Percentiles rank a stretch among this genome's conserved stretches.
Evolutionary conservation across 2,329 filamentous ascomycete genomes (phyloP).

Genomic region (Chrysosphaeria jannelii): DNA sequence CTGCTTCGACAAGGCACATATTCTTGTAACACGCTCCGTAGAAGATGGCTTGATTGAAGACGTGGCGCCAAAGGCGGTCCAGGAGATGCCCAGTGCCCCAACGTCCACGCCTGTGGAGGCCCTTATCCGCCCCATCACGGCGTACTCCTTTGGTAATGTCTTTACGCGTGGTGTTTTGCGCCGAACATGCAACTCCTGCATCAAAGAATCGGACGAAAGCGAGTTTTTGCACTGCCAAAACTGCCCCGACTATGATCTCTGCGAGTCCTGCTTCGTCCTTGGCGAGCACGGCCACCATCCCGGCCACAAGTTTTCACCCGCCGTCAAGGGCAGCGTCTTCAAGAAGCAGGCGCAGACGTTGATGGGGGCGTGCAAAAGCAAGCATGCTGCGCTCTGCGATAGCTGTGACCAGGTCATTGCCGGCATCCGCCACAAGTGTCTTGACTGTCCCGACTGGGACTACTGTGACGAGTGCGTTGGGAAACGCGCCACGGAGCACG

Average conservation of each 20-base stretch:
- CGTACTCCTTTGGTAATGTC: too few relatives aligned
- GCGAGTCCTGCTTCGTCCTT: slow-evolving; percentile 46
- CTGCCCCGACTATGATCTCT: slow-evolving; percentile 83
- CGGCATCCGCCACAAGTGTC: slow-evolving; percentile 84
- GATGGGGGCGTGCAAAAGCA: slow-evolving; percentile 51
- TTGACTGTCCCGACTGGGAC: slow-evolving; percentile 93
- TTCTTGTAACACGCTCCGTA: slow-evolving; percentile 77
- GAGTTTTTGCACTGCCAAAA: slow-evolving; percentile 60
- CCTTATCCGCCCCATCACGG: not conserved
- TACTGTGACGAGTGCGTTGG: slow-evolving; percentile 55
- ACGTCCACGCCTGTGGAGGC: not conserved
- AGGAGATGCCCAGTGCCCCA: not conserved
- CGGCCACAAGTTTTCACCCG: slow-evolving; percentile 47
- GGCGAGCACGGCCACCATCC: slow-evolving; percentile 77
- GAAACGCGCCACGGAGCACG: slow-evolving; percentile 37
- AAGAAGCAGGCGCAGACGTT: slow-evolving; percentile 30
- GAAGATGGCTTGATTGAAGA: slow-evolving; percentile 37
- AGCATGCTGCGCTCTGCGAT: slow-evolving; percentile 78
- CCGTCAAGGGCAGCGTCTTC: slow-evolving; percentile 29
- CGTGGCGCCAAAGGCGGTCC: not conserved
- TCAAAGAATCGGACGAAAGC: slow-evolving; percentile 39
- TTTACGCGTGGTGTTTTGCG: slow-evolving; percentile 6
- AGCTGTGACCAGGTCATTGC: slow-evolving; percentile 69
- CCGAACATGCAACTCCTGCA: slow-evolving; percentile 40
- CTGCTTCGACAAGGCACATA: slow-evolving; percentile 56